Conservation (phyloP, 2,329 filamentous ascomycete genomes). For the Didymellaceae sp. region DNA sequence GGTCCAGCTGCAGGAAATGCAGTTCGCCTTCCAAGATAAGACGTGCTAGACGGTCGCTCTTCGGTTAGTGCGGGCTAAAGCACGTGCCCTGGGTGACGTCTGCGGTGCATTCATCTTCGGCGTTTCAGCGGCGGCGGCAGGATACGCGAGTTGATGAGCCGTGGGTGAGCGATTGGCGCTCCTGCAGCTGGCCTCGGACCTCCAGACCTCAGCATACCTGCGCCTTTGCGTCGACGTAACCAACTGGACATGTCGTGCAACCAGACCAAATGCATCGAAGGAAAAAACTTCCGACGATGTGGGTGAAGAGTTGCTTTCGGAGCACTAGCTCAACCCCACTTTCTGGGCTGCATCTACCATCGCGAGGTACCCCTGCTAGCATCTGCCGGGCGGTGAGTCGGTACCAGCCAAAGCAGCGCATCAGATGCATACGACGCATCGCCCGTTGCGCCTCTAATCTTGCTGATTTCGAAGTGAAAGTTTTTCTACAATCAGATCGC, state of each 20-base stretch:
- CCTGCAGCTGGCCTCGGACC: background rate
- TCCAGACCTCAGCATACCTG: background rate
- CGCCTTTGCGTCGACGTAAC: background rate
- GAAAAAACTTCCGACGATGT: slow-evolving; percentile 23
- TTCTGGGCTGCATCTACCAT: slow-evolving; percentile 15
- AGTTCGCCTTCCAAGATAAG: slow-evolving; percentile 39
- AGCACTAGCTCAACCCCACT: slow-evolving; percentile 20
- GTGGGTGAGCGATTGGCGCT: slow-evolving; percentile 7
- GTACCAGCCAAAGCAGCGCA: slow-evolving; percentile 13
- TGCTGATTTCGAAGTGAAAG: slow-evolving; percentile 3
- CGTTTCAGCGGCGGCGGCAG: slow-evolving; percentile 12
- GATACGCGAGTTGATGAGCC: slow-evolving; percentile 5
- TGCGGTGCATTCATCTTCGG: slow-evolving; percentile 9
- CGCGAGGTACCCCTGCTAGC: slow-evolving; percentile 15
- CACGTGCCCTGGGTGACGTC: slow-evolving; percentile 30
- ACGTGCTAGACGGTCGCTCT: slow-evolving; percentile 30
- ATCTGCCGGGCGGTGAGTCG: slow-evolving; percentile 28
- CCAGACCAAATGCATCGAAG: slow-evolving; percentile 10
- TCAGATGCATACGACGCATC: slow-evolving; percentile 14
- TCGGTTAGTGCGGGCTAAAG: slow-evolving; percentile 29
- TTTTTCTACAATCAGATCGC: slow-evolving; percentile 8
- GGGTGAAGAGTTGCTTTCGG: slow-evolving; percentile 6
- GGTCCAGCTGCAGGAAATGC: slow-evolving; percentile 36
- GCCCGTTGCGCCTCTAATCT: slow-evolving; percentile 11
- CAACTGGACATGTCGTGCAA: background rate